phyloP scores from a whole-genome alignment of 73 alveolate genomes.

The Halteria grandinella region DNA sequence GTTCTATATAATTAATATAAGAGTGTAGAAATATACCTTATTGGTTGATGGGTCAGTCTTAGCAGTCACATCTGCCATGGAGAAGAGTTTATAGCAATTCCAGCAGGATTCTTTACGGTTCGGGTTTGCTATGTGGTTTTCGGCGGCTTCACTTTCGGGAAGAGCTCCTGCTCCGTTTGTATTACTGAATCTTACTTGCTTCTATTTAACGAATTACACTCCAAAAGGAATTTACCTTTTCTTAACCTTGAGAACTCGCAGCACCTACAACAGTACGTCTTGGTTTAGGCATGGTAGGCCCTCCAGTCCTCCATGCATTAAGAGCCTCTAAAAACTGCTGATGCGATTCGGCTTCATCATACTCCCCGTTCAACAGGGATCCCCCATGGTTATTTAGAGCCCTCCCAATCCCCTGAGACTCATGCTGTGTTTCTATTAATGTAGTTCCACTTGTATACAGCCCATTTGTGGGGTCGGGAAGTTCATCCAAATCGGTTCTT shows the following conservation, averaged over 20 bases:
- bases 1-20: background rate
- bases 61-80: background rate
- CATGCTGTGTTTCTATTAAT: no score
- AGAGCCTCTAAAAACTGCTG: conserved; percentile 63
- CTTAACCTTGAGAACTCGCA: no score
- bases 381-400: no score
- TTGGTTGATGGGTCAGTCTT: conserved; percentile 42
- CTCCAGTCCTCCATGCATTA: conserved; percentile 68
- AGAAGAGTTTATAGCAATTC: conserved; percentile 67
- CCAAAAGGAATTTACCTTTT: background rate
- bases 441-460: no score
- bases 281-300: background rate
- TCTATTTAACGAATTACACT: background rate
- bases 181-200: conserved; percentile 59
- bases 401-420: no score
- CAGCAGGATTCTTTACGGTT: conserved; percentile 58
- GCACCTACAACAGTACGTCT: no score
- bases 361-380: conserved; percentile 55
- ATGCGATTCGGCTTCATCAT: conserved; percentile 57
- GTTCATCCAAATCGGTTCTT: background rate
- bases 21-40: conserved; percentile 10
- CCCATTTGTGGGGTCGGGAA: background rate
- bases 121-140: background rate
- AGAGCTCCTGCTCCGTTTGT: background rate
- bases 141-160: background rate